These are phyloP conservation scores for Rhinocladiella mackenziei DNA, from an alignment of 2,329 filamentous ascomycete genomes.

Conservation along the genomic window DNA sequence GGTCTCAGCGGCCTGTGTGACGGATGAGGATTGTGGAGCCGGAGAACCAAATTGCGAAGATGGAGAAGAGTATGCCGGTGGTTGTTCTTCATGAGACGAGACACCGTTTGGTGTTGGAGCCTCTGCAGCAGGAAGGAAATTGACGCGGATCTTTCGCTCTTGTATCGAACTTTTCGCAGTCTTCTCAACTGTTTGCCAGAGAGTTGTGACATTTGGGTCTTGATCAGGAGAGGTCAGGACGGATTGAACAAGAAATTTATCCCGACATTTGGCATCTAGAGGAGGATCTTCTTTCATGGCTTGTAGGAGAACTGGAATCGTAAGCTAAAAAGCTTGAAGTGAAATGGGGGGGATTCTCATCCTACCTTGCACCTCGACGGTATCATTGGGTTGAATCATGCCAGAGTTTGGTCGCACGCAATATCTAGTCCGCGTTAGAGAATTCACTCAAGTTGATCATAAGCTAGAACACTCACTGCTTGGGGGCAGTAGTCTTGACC, in stretches of 20 bases:
- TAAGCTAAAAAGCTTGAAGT: conserved; percentile 5
- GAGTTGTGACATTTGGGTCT: conserved; percentile 73
- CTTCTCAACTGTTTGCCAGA: conserved; percentile 75
- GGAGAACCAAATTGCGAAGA: conserved; percentile 50
- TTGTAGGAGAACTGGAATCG: conserved; percentile 74
- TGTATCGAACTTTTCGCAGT: conserved; percentile 72
- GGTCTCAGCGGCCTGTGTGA: conserved; percentile 23
- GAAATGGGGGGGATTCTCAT: not conserved
- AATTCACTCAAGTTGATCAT: conserved; percentile 11
- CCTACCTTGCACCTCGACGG: conserved; percentile 87
- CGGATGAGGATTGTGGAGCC: conserved; percentile 35
- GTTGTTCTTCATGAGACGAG: conserved; percentile 42
- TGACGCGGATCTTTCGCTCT: conserved; percentile 93
- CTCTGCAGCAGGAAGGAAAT: conserved; percentile 67
- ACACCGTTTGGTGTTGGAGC: conserved; percentile 37
- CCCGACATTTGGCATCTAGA: conserved; percentile 80
- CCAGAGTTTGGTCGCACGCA: conserved; percentile 97
- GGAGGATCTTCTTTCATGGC: conserved; percentile 96
- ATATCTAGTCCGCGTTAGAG: conserved; percentile 60
- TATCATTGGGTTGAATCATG: conserved; percentile 82
- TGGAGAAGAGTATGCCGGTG: conserved; percentile 55
- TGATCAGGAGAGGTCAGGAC: conserved; percentile 77
- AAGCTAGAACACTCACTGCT: conserved; percentile 67
- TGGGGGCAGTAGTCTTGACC: conserved; percentile 99
- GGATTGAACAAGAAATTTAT: conserved; percentile 97